phyloP scores from a whole-genome alignment of 345 rosid species.

The Odontarrhena argentea region DNA sequence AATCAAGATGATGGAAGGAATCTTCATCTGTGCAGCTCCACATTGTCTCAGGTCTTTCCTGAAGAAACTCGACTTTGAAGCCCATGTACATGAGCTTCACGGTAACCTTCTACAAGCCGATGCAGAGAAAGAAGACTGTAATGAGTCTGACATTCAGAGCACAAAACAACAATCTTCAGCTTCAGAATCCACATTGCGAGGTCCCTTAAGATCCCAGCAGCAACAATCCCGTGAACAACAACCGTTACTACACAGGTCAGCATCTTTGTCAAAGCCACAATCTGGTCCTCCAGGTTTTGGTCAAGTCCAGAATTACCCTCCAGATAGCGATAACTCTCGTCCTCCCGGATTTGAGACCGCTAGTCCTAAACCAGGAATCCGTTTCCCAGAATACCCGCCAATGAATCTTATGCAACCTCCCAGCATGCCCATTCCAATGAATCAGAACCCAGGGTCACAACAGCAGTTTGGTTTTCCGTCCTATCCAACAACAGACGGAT shows the following conservation, averaged over 20 bases:
- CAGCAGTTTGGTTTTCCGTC: slow-evolving; percentile 65
- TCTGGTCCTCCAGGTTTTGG: slow-evolving; percentile 45
- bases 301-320: slow-evolving; percentile 54
- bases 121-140: slow-evolving; percentile 69
- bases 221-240: slow-evolving; percentile 62
- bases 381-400: slow-evolving; percentile 64
- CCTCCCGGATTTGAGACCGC: slow-evolving; percentile 75
- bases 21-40: slow-evolving; percentile 98
- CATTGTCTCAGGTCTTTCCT: slow-evolving; percentile 93
- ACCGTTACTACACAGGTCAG: slow-evolving; percentile 51
- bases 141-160: slow-evolving; percentile 73
- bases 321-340: slow-evolving; percentile 51
- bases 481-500: slow-evolving; percentile 62
- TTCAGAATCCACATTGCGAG: slow-evolving; percentile 69
- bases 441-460: slow-evolving; percentile 55
- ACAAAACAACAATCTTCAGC: slow-evolving; percentile 62
- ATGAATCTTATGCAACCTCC: slow-evolving; percentile 69
- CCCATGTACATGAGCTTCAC: slow-evolving; percentile 73
- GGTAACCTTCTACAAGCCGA: slow-evolving; percentile 64
- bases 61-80: slow-evolving; percentile 76
- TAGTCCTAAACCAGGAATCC: slow-evolving; percentile 54
- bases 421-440: slow-evolving; percentile 62
- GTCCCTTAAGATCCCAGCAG: slow-evolving; percentile 62
- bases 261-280: slow-evolving; percentile 51
- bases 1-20: slow-evolving; percentile 95